A percentile compares a stretch with the other conserved stretches of the same genome.
phyloP scores from a whole-genome alignment of 164 flowering plant species.

The Pachysandra terminalis region DNA sequence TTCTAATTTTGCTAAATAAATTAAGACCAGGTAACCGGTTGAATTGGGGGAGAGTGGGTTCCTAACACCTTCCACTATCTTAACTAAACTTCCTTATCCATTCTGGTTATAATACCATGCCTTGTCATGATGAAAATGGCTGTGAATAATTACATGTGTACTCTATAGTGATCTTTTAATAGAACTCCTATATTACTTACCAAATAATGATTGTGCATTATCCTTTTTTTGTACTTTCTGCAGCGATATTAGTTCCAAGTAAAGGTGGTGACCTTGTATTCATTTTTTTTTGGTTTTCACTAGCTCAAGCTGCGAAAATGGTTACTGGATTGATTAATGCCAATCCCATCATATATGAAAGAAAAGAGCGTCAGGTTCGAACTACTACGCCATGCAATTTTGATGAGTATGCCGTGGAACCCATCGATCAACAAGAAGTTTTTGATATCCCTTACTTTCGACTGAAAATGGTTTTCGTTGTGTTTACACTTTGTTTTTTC shows the following conservation, averaged over 20 bases:
- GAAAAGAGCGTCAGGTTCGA: conserved; percentile 61
- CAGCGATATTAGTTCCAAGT: background rate
- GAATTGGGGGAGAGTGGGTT: too few relatives aligned
- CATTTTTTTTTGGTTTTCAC: too few relatives aligned
- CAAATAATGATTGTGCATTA: too few relatives aligned
- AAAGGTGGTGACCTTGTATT: background rate
- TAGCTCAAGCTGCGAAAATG: conserved; percentile 27
- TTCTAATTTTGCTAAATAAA: too few relatives aligned
- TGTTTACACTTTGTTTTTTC: background rate
- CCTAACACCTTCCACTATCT: too few relatives aligned
- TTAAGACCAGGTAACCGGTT: too few relatives aligned
- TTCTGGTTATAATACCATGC: too few relatives aligned
- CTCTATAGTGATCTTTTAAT: too few relatives aligned
- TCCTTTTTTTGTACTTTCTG: background rate
- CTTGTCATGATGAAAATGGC: too few relatives aligned
- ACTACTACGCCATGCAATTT: conserved; percentile 15
- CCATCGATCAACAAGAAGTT: conserved; percentile 73
- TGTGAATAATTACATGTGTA: too few relatives aligned
- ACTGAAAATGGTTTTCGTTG: background rate
- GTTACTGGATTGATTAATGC: conserved; percentile 71
- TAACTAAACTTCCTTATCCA: too few relatives aligned
- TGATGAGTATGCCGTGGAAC: conserved; percentile 65
- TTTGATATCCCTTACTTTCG: conserved; percentile 74
- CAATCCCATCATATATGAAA: conserved; percentile 70
- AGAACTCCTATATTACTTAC: too few relatives aligned